These are phyloP conservation scores for Phialocephala sp. DNA, from an alignment of 2,329 filamentous ascomycete species.

Conservation along the genomic window DNA sequence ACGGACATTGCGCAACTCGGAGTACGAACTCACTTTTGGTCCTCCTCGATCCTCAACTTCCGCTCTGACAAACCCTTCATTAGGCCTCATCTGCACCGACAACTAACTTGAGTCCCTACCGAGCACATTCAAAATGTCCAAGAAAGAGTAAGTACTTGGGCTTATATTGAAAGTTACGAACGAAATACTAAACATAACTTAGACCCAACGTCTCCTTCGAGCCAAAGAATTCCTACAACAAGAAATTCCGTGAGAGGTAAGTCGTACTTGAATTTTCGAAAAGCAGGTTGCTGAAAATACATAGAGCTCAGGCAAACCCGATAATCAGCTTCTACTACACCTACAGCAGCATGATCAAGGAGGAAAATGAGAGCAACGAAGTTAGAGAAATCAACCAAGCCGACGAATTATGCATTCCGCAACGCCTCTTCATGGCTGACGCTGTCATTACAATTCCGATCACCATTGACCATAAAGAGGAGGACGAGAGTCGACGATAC, in stretches of 20 bases:
- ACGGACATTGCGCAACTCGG: too few species aligned
- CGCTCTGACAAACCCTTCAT: not conserved
- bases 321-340: not conserved
- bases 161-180: not conserved
- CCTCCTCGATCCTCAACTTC: not conserved
- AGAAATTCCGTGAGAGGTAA: not conserved
- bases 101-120: not conserved
- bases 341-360: not conserved
- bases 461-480: not conserved
- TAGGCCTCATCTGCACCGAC: not conserved
- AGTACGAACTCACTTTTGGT: too few species aligned
- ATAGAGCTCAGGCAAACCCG: not conserved
- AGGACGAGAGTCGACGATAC: not conserved
- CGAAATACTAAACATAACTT: not conserved
- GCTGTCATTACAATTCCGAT: not conserved
- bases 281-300: not conserved
- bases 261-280: not conserved
- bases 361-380: not conserved
- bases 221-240: not conserved
- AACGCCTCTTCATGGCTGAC: conserved; percentile 2
- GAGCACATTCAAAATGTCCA: not conserved
- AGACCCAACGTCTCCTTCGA: not conserved
- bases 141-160: not conserved
- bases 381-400: not conserved
- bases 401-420: not conserved